Base-by-base conservation (phyloP, 352 stramenopile genomes). In the Pythium phragmiticola region DNA sequence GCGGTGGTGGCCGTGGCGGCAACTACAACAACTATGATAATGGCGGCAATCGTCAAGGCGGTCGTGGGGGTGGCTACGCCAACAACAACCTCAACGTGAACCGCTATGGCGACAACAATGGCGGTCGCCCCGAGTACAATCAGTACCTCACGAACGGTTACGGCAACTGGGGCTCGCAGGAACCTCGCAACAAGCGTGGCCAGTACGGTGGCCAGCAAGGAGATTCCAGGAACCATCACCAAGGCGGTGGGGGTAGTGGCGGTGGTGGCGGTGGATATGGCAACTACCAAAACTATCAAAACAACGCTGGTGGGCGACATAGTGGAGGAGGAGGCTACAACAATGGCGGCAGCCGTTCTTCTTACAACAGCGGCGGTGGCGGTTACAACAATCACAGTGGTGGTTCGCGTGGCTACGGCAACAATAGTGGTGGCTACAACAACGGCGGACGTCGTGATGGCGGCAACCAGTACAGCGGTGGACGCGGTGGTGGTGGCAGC, bases 81-180 rank as follows among this genome's bases (percentile, higher is more conserved):
- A 67, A 70, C 56, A 82, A 91, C 60, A 91, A 91, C 62, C 63
- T 90, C 41, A 89, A 87, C 43, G 69, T 89, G 33, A 60, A 91
- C 61, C 79, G 79, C 33, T 89, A 89, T 52, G 68, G 51, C 17
- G 51, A 52, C 11, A 48, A 79, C 47, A 66, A 54, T 41, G 52
- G 46, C 39, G 54, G 53, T 9, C 59, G 57, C 5, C 57, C 47
- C 26, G 70, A 92, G 63, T 89, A 88, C 68, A 90, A 87, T 60
- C 83, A 92, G 71, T 92, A 92, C 60, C 60, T 92, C 64, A 77
- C 74, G 30, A 90, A 89, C 65, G 79, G 81, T 7, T 74, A 84
- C 39, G 83, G 81, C n/a, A 78, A 92, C 61, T 92, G 83, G 83
- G 83, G 83, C 7, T 92, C 83, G 28, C 80, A 90, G 55, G 83